Conservation (phyloP, 352 stramenopile species). For the Phytophthora fragariaefolia region DNA sequence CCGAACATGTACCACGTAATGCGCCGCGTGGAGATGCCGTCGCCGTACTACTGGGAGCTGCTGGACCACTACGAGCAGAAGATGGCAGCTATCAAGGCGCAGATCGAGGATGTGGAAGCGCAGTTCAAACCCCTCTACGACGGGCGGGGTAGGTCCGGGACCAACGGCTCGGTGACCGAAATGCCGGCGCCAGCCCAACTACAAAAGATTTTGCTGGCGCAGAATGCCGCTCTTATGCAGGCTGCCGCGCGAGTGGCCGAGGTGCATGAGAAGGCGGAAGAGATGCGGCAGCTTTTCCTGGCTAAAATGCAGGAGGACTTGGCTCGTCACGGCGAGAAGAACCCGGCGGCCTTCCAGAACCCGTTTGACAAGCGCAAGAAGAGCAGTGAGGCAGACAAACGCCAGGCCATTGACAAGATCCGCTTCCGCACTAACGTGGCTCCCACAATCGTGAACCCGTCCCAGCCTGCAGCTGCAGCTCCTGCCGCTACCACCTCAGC, state of each 20-base stretch:
- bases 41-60: conserved; percentile 83
- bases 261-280: conserved; percentile 78
- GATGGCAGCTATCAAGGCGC: conserved; percentile 73
- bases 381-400: conserved; percentile 64
- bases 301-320: conserved; percentile 69
- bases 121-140: conserved; percentile 67
- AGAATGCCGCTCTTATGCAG: conserved; percentile 83
- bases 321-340: conserved; percentile 64
- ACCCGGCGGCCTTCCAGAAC: conserved; percentile 69
- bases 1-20: conserved; percentile 66
- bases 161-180: conserved; percentile 6
- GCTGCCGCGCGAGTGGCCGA: conserved; percentile 75
- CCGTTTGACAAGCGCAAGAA: conserved; percentile 84
- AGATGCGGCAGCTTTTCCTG: conserved; percentile 75
- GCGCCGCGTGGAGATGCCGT: conserved; percentile 81
- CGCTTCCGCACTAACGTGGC: conserved; percentile 79
- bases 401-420: conserved; percentile 75
- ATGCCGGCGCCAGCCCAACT: conserved; percentile 46
- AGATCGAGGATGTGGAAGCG: conserved; percentile 79
- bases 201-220: conserved; percentile 77
- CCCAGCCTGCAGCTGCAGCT: conserved; percentile 18
- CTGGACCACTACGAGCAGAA: conserved; percentile 74
- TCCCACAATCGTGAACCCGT: conserved; percentile 62
- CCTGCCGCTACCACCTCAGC: conserved; percentile 30
- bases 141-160: conserved; percentile 16